Evolutionary conservation across 2,329 filamentous ascomycete species (phyloP).

Genomic region (Aspergillus japonicus): DNA sequence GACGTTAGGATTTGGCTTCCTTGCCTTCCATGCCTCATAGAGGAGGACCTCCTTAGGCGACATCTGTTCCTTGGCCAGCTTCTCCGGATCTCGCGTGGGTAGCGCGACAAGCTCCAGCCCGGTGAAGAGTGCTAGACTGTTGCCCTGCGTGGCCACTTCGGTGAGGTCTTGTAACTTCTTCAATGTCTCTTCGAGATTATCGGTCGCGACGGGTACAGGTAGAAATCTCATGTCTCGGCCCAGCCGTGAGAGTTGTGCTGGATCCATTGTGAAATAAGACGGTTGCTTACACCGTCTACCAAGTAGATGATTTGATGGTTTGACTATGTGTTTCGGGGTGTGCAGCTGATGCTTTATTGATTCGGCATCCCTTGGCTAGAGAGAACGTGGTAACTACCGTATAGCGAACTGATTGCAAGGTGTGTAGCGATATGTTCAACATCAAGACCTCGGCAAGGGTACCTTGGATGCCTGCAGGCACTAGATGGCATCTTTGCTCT

Average conservation of each 20-base stretch:
- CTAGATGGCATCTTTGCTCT: no score
- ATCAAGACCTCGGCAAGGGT: no score
- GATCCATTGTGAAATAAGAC: not conserved
- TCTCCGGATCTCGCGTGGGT: slow-evolving; percentile 10
- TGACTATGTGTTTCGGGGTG: not conserved
- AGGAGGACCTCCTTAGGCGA: slow-evolving; percentile 8
- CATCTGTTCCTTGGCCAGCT: slow-evolving; percentile 16
- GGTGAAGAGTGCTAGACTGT: slow-evolving; percentile 23
- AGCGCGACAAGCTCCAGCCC: slow-evolving; percentile 15
- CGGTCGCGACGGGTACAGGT: slow-evolving; percentile 15
- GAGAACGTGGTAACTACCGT: no score
- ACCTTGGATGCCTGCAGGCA: no score
- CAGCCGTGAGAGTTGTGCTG: slow-evolving; percentile 4
- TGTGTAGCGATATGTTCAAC: no score
- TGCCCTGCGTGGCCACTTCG: slow-evolving; percentile 13
- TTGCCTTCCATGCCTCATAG: slow-evolving; percentile 20
- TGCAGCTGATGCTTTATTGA: not conserved
- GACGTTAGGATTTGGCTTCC: not conserved
- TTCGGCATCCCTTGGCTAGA: no score
- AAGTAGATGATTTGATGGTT: not conserved
- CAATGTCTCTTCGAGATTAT: slow-evolving; percentile 19
- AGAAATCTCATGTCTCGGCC: slow-evolving; percentile 11
- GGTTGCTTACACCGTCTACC: not conserved
- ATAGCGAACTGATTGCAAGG: no score
- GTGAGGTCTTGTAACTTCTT: slow-evolving; percentile 20